Conservation (phyloP, 495 filamentous ascomycete species). For the Daldinia concentrica region DNA sequence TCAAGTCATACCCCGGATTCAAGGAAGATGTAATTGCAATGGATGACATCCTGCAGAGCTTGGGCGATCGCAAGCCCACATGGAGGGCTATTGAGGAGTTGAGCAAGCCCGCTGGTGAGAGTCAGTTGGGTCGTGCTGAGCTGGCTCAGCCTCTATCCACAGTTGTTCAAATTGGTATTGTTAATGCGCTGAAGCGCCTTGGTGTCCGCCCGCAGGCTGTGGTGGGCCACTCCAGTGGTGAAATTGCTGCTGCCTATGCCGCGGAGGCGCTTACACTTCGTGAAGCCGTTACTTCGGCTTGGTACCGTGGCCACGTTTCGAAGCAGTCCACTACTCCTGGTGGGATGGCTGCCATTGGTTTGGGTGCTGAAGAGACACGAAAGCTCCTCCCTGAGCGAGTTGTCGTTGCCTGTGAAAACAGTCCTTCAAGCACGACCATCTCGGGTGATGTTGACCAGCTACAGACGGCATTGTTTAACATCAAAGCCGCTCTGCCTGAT, state of each 20-base stretch:
- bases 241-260: slow-evolving; percentile 54
- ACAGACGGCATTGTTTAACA: background rate
- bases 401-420: slow-evolving; percentile 53
- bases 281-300: slow-evolving; percentile 43
- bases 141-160: slow-evolving; percentile 54
- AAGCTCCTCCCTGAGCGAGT: background rate
- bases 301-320: slow-evolving; percentile 40
- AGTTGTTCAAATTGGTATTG: slow-evolving; percentile 57
- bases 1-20: background rate
- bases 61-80: background rate
- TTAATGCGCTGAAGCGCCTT: slow-evolving; percentile 57
- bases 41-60: background rate
- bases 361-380: background rate
- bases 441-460: slow-evolving; percentile 40
- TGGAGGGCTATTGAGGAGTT: background rate
- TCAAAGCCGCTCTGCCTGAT: background rate
- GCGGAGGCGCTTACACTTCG: slow-evolving; percentile 31
- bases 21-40: background rate
- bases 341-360: slow-evolving; percentile 51
- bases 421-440: slow-evolving; percentile 47
- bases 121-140: slow-evolving; percentile 24
- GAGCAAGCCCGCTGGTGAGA: background rate
- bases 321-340: slow-evolving; percentile 17
- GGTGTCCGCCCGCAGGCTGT: slow-evolving; percentile 51
- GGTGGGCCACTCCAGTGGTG: slow-evolving; percentile 53